Evolutionary conservation across 140 eudicot genomes (phyloP).

Genomic region (Senecio squalidus): DNA sequence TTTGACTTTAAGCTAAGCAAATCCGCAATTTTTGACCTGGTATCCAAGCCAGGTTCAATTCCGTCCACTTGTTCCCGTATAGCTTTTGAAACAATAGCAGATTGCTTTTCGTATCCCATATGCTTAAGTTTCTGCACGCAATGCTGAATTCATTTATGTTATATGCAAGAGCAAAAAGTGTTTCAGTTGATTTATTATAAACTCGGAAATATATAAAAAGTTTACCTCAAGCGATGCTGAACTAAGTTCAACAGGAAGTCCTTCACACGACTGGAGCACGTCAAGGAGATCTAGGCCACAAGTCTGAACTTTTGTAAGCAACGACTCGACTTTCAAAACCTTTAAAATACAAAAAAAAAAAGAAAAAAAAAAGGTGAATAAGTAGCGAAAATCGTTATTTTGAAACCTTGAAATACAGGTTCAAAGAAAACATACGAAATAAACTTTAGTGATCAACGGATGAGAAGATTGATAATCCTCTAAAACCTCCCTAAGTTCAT

Average conservation of each 20-base stretch:
- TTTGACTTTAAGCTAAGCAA: constrained; percentile 72
- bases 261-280: constrained; percentile 50
- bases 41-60: constrained; percentile 59
- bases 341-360: constrained; percentile 21
- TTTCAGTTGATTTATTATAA: no score
- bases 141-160: constrained; percentile 35
- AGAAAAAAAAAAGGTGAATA: no score
- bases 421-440: constrained; percentile 55
- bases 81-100: constrained; percentile 52
- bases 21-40: constrained; percentile 62
- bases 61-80: constrained; percentile 66
- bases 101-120: constrained; percentile 43
- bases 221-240: constrained; percentile 70
- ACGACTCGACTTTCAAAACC: constrained; percentile 76
- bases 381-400: no score
- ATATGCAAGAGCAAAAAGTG: background rate
- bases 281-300: constrained; percentile 53
- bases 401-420: no score
- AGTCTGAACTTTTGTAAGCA: constrained; percentile 42
- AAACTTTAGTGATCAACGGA: constrained; percentile 78
- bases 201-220: no score
- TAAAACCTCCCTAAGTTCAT: constrained; percentile 60
- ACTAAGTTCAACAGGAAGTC: constrained; percentile 49
- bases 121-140: constrained; percentile 62
- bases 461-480: constrained; percentile 75